Base-by-base conservation (phyloP, 257 asterid genomes). In the Mentha longifolia region DNA sequence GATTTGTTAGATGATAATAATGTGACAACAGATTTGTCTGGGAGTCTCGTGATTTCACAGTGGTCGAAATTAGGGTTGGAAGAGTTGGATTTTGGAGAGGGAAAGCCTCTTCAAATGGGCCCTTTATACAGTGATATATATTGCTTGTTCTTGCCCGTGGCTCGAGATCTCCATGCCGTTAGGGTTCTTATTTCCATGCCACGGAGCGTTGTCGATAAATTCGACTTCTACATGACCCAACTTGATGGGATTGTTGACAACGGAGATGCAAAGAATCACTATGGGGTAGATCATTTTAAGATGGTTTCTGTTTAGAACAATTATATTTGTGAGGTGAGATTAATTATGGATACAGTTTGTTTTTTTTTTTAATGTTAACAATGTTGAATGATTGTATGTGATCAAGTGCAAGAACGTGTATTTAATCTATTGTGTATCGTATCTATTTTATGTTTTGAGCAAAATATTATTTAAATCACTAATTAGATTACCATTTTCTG, bases 31-130 rank as follows among this genome's bases (percentile, higher is more conserved):
- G 91, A 92, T 37, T 67, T 90, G 6, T 82, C 92, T 0, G 5
- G 85, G 1, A 88, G 91, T 13, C 73, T 92, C 81, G 95, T 92
- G 16, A 87, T 92, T 60, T 90, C 98, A 1, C 95, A 88, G 3
- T 92, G 97, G 98, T 81, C 97, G 0, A 92, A 70, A 33, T 72
- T 92, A 76, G 93, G 90, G n/a, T 71, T 92, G 67, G 97, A 90
- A 49, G 92, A 90, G 8, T 22, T 92, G 83, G 89, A 92, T 72
- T 90, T 92, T 17, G 98, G 98, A 13, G 80, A 76, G 78, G 98
- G 98, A 9, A 87, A 79, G 66, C 84, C 97, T 1, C 30, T 88
- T 14, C 88, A 84, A 15, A 85, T 92, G 98, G 97, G 97, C 0
- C 86, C 96, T 49, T 17, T 92, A 14, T 81, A 80, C 1, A 90